phyloP scores from a whole-genome alignment of 768 basidiomycete species.

The Rhodotorula diobovata region DNA sequence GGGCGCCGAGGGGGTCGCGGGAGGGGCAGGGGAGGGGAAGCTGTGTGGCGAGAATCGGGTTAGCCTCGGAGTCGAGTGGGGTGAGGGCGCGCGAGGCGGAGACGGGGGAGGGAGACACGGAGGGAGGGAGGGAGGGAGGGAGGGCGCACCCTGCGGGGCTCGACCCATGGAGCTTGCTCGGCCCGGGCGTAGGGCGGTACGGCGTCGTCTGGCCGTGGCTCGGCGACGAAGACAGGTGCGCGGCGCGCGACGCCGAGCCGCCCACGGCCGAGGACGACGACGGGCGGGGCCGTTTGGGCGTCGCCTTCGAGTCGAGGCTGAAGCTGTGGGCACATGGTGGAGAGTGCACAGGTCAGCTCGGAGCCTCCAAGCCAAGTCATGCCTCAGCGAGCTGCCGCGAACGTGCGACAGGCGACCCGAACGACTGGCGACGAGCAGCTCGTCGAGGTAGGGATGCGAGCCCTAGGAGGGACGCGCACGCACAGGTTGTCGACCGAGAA shows the following conservation, averaged over 20 bases:
- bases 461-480: neutral
- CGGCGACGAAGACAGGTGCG: conserved; percentile 27
- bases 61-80: neutral
- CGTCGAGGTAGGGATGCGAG: neutral
- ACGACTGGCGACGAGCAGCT: neutral
- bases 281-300: conserved; percentile 19
- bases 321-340: neutral
- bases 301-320: conserved; percentile 14
- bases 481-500: conserved; percentile 31
- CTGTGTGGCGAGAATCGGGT: neutral
- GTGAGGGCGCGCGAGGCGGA: neutral
- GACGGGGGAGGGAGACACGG: neutral
- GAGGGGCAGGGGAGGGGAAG: conserved; percentile 23
- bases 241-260: neutral
- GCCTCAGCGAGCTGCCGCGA: neutral
- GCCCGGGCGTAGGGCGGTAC: conserved; percentile 14
- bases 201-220: conserved; percentile 11
- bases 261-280: neutral
- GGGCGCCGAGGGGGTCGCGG: conserved; percentile 16
- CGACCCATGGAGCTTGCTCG: conserved; percentile 17
- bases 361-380: neutral
- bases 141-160: neutral
- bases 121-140: neutral
- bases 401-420: neutral
- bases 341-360: neutral